A percentile compares a stretch with the other conserved stretches of the same genome.
phyloP scores from a whole-genome alignment of 441 rosid genomes.

The Adansonia gregorii region DNA sequence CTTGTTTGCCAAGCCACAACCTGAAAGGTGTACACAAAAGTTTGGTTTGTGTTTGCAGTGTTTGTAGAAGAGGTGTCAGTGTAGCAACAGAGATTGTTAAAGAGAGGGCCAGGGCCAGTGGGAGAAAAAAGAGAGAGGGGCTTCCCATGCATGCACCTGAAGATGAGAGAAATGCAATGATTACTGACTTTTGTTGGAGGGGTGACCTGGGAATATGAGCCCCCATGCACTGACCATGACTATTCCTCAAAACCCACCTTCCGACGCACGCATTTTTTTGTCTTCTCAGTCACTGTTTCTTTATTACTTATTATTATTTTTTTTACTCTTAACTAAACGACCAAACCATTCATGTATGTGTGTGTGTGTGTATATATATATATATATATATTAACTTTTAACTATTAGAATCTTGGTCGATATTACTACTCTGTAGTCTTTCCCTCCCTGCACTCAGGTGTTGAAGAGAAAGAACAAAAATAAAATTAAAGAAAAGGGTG shows the following conservation, averaged over 20 bases:
- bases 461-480: not conserved
- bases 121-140: not conserved
- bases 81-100: slow-evolving; percentile 27
- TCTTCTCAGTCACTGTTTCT: not conserved
- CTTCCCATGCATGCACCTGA: slow-evolving; percentile 30
- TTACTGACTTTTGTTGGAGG: slow-evolving; percentile 23
- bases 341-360: slow-evolving; percentile 2
- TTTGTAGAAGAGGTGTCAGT: no score
- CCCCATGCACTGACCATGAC: slow-evolving; percentile 44
- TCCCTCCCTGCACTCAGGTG: not conserved
- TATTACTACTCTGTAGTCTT: not conserved
- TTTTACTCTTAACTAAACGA: not conserved
- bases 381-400: not conserved
- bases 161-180: slow-evolving; percentile 43
- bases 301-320: not conserved
- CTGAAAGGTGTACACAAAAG: not conserved
- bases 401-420: slow-evolving; percentile 30
- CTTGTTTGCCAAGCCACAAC: no score
- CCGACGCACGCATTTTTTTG: slow-evolving; percentile 6
- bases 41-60: not conserved
- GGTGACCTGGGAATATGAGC: slow-evolving; percentile 33
- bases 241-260: slow-evolving; percentile 31
- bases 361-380: no score
- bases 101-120: not conserved
- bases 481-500: not conserved